A percentile compares a stretch with the other conserved stretches of the same genome.
Conservation (phyloP, 1,284 basidiomycete genomes). For the Sphagnurus paluster region DNA sequence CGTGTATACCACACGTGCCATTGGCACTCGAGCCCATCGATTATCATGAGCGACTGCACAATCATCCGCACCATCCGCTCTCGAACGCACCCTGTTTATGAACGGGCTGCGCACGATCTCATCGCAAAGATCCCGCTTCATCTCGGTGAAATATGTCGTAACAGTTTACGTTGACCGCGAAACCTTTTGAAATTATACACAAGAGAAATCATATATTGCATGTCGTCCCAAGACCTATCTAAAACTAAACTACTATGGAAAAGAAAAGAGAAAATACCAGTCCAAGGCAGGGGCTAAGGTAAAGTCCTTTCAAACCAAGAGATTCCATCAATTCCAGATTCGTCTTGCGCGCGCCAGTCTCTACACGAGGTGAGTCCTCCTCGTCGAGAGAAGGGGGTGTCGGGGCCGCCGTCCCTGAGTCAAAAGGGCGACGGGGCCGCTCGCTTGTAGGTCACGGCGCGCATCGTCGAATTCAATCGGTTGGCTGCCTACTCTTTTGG, state of each 20-base stretch:
- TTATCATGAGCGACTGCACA: constrained; percentile 10
- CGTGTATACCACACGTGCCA: constrained; percentile 21
- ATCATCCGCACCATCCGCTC: background rate
- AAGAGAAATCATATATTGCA: constrained; percentile 12
- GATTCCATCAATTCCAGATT: constrained; percentile 20
- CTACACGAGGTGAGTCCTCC: constrained; percentile 6
- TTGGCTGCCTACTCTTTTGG: constrained; percentile 12
- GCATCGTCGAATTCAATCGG: constrained; percentile 23
- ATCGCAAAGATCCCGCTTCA: constrained; percentile 10
- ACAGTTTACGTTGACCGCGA: too few relatives aligned
- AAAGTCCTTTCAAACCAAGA: constrained; percentile 20
- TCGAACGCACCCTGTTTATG: constrained; percentile 6
- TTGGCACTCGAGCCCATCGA: constrained; percentile 19
- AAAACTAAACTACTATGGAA: constrained; percentile 16
- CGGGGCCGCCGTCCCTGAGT: constrained; percentile 10
- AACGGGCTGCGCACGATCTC: constrained; percentile 8
- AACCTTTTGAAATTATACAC: background rate
- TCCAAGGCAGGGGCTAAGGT: constrained; percentile 3
- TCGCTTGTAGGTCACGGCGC: constrained; percentile 17
- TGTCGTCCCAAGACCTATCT: constrained; percentile 13
- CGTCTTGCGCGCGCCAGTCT: constrained; percentile 8
- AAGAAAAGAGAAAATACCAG: constrained; percentile 1
- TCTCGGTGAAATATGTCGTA: constrained; percentile 11
- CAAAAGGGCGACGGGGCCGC: constrained; percentile 18
- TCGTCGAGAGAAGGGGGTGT: constrained; percentile 25